phyloP scores from a whole-genome alignment of 306 rosid genomes.

The Canavalia ensiformis region DNA sequence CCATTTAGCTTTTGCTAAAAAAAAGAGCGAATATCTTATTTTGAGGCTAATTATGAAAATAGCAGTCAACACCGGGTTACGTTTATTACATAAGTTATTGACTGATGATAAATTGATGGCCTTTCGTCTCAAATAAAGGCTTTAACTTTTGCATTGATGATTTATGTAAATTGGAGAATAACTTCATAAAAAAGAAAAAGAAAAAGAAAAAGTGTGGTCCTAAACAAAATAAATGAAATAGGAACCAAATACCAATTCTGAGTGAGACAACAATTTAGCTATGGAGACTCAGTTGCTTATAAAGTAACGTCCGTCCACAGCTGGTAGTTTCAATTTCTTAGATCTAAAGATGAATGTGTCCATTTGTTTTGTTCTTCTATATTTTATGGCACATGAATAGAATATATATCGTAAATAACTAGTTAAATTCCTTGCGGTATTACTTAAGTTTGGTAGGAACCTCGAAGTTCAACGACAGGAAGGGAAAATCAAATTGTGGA shows the following conservation, averaged over 20 bases:
- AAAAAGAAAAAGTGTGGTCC: not conserved
- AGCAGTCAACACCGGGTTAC: not conserved
- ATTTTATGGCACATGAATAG: not conserved
- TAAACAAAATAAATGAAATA: not conserved
- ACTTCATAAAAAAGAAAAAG: not conserved
- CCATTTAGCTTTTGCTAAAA: not conserved
- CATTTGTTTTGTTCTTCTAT: constrained; percentile 10
- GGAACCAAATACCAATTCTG: not conserved
- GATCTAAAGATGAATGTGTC: not conserved
- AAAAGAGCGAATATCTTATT: not conserved
- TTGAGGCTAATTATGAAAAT: not conserved
- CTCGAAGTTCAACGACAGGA: not conserved
- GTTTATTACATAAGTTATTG: constrained; percentile 17
- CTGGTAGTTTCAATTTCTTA: not conserved
- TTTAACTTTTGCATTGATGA: not conserved
- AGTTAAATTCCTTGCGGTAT: not conserved
- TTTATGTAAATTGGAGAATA: constrained; percentile 26
- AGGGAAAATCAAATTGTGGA: constrained; percentile 11
- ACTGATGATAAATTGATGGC: not conserved
- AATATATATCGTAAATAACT: not conserved
- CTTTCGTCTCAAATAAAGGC: constrained; percentile 37
- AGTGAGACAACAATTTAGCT: constrained; percentile 33
- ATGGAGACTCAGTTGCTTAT: constrained; percentile 27
- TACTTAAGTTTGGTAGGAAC: not conserved
- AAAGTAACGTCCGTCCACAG: constrained; percentile 31